Base-by-base conservation (phyloP, 768 basidiomycete genomes). In the Boletus eberwhitei region DNA sequence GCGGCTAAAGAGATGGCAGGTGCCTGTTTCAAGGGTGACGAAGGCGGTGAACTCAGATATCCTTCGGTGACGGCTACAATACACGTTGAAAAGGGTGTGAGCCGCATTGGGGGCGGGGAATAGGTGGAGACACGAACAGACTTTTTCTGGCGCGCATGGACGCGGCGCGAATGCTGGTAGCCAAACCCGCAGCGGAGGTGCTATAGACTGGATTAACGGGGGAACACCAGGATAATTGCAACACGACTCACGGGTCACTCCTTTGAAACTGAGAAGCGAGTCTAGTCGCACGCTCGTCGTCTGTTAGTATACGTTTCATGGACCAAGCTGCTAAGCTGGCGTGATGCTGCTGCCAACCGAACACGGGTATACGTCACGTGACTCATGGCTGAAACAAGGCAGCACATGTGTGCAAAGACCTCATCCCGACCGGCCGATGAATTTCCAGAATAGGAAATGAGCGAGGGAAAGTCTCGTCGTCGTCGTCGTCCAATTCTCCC, bases 111-210 rank as follows among this genome's bases (percentile, higher is more conserved):
- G 53, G 57, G 61, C 49, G 52, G 57, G 53, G 57, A 61, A 56
- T 51, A 57, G 14, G 52, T 40, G 50, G 48, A 60, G 47, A 51
- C 26, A 50, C 47, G 55, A 59, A 68, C 79, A 64, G 66, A 88
- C 86, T 77, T 71, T 85, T 84, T 64, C 86, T 71, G 44, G 78
- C 78, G 57, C 85, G 83, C 59, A 81, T 71, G 48, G 80, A 82
- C 29, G 84, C 70, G 60, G 75, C 82, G 53, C 80, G 79, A 50
- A 88, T 77, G 52, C 73, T 75, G n/a, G 77, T 74, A 40, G 75
- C 69, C 24, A 86, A 69, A 47, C 86, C 85, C 49, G 74, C 69
- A 31, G 78, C 70, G 17, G 74, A 69, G 13, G 81, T 83, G 54
- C 50, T 66, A 46, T 26, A 35, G 55, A 29, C 22, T 36, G 38